Percentiles rank a stretch among this genome's conserved stretches.
phyloP scores from a whole-genome alignment of 495 filamentous ascomycete genomes.

The Neurospora pannonica region DNA sequence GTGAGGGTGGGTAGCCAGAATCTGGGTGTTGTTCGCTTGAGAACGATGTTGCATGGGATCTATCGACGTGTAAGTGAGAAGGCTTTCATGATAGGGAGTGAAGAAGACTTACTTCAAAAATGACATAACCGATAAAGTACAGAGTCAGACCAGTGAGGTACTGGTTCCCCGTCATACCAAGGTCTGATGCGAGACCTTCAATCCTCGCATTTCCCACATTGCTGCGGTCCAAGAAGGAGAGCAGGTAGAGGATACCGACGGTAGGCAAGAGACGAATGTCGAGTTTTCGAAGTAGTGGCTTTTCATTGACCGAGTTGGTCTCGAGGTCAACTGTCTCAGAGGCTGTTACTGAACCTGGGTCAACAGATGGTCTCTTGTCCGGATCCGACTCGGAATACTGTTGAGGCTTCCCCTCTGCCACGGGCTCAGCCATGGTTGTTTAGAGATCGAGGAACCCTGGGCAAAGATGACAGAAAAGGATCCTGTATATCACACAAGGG shows the following conservation, averaged over 20 bases:
- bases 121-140: constrained; percentile 69
- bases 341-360: constrained; percentile 6
- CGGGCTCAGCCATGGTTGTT: neutral
- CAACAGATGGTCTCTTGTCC: constrained; percentile 1
- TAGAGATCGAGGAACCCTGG: neutral
- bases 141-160: constrained; percentile 64
- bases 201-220: constrained; percentile 51
- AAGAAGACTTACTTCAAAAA: constrained; percentile 26
- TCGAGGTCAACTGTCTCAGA: constrained; percentile 15
- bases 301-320: constrained; percentile 43
- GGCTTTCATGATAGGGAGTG: neutral
- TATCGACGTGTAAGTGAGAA: constrained; percentile 13
- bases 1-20: constrained; percentile 44
- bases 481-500: neutral
- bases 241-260: constrained; percentile 57
- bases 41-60: constrained; percentile 63
- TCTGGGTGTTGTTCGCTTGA: constrained; percentile 61
- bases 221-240: constrained; percentile 67
- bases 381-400: neutral
- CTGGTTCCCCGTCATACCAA: constrained; percentile 62
- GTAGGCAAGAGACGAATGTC: constrained; percentile 57
- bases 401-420: neutral
- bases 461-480: neutral
- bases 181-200: constrained; percentile 54
- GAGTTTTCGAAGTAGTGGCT: constrained; percentile 53